Evolutionary conservation across 176 grass and related monocot species (phyloP).

Genomic region (Puya raimondii): DNA sequence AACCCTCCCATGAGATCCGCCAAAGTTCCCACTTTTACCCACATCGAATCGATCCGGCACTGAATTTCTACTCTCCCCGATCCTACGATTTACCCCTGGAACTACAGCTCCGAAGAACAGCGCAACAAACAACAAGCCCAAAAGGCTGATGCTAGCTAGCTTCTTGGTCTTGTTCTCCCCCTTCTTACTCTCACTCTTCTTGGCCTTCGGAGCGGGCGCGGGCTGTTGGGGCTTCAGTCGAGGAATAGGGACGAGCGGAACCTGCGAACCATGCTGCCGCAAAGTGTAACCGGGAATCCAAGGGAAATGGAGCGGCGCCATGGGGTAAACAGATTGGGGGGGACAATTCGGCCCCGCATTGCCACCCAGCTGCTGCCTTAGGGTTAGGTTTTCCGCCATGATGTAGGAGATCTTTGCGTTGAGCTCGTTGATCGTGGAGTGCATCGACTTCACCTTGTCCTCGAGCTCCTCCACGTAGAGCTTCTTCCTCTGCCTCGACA

Average conservation of each 20-base stretch:
- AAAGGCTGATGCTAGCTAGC: conserved; percentile 71
- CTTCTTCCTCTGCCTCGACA: conserved; percentile 94
- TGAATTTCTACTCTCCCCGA: conserved; percentile 29
- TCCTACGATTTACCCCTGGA: conserved; percentile 39
- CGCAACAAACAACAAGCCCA: conserved; percentile 56
- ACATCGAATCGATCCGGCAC: neutral
- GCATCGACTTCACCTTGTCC: conserved; percentile 84
- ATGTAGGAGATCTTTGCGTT: conserved; percentile 81
- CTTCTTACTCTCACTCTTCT: conserved; percentile 53
- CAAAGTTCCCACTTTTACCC: conserved; percentile 26
- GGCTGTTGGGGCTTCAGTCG: conserved; percentile 61
- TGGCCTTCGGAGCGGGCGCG: conserved; percentile 25
- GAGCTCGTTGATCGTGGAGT: conserved; percentile 76
- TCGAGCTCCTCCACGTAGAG: conserved; percentile 81
- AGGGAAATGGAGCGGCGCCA: conserved; percentile 49
- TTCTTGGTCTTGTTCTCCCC: conserved; percentile 62
- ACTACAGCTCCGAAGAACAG: conserved; percentile 51
- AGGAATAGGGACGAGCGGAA: conserved; percentile 85
- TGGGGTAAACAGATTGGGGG: conserved; percentile 44
- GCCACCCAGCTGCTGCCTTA: conserved; percentile 58
- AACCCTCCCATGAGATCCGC: conserved; percentile 37
- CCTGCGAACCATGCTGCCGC: conserved; percentile 56
- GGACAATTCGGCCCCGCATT: conserved; percentile 22
- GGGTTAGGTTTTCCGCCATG: conserved; percentile 50
- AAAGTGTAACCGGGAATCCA: conserved; percentile 83